Evolutionary conservation across 768 basidiomycete genomes (phyloP), one percentile per base, ranked within the genome.

Genomic region (Mycena galericulata): DNA sequence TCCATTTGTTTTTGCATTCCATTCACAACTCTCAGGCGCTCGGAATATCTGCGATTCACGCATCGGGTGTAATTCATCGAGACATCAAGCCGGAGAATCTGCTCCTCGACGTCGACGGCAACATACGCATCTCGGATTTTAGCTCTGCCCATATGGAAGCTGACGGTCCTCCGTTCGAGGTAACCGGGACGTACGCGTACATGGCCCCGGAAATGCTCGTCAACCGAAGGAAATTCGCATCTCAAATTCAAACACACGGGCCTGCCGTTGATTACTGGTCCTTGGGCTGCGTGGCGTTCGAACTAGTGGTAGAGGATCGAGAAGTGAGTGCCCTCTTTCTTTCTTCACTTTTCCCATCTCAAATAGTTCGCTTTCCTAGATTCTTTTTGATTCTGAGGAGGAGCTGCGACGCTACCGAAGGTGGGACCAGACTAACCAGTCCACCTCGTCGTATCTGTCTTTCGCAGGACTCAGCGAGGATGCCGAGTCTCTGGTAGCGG

Each of bases 81-180:
- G 90, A 92, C 68, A 84, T 93, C 62, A 92, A 92, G 73, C 85
- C 89, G 4, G 88, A 89, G 79, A 92, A 92, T 66, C 84, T 93
- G 46, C 83, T 92, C n/a, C 80, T 92, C 56, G 84, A 85, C 67
- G 68, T 64, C 9, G 74, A 72, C 5, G 78, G 78, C 54, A 84
- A 85, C 40, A 72, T 85, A 24, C 79, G 80, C 27, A 82, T 86
- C 20, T 74, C 79, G 3, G 85, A 84, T 61, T 83, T 86, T 50
- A 85, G 82, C 3, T 76, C 80, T 11, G 75, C 81, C 6, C 79
- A 78, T 36, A 49, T 77, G 36, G 49, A 64, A 17, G 45, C 26
- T 29, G 46, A 49, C 2, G 67, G 41, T 4, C 80, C 79, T 40
- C 29, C 76, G 1, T 43, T 57, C 43, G 76, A 81, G 0, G 68